Evolutionary conservation across 208 protist species (phyloP), one percentile per base, ranked within the genome.

Genomic region (Acanthamoeba healyi): DNA sequence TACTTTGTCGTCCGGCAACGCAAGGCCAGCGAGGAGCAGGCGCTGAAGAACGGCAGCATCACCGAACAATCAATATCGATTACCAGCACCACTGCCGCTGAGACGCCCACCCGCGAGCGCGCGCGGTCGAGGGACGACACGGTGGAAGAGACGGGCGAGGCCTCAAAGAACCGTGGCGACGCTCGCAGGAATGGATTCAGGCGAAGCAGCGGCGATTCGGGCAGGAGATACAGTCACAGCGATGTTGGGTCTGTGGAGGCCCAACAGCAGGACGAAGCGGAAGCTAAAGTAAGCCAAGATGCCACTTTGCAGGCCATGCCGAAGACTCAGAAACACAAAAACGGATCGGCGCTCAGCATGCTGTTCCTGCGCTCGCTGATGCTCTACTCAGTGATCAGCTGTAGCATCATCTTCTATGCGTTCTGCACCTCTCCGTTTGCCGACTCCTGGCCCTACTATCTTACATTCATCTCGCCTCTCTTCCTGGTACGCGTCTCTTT

Each of bases 361-460:
- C 38, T 77, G 34, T 77, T 77, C 38, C 67, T 77, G 67, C 67
- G 67, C 9, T 77, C 67, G 67, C 5, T 77, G 7, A 5, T 77
- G 67, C 15, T 77, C 36, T 44, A 77, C 67, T 77, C 67, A 2
- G 67, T 77, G 14, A 26, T 77, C 67, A 77, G 34, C 34, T 77
- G 67, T 36, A 77, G 67, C 67, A 77, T 77, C 67, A 44, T 77
- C 67, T 77, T 77, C 67, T 77, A 77, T 36, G 67, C 67, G 7
- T 24, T 77, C 67, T 77, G 67, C 38, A 77, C 67, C 32, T 77
- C 34, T 29, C 67, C 67, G 5, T 42, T 77, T 14, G 3, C 6
- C 38, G 9, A 44, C 36, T 36, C 67, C 24, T 77, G 67, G 67
- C 67, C 67, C 67, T 77, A 77, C 22, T 77, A 77, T 36, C 67